phyloP scores from a whole-genome alignment of 352 stramenopile species.

The Peronospora farinosa region DNA sequence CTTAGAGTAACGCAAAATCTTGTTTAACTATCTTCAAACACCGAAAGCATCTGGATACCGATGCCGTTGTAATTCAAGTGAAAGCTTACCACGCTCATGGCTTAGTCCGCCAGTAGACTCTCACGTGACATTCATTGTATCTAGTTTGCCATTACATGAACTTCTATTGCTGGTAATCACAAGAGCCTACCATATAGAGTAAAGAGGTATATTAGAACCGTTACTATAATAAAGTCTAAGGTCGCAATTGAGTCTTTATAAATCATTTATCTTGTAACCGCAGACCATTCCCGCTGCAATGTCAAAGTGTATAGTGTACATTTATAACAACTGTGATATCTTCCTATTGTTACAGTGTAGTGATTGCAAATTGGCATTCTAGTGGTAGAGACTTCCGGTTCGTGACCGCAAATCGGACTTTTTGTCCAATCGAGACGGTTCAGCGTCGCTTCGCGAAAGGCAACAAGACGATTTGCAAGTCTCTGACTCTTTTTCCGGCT shows the following conservation, averaged over 20 bases:
- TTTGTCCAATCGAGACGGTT: constrained; percentile 9
- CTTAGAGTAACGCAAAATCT: background rate
- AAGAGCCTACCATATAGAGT: background rate
- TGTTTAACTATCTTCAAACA: background rate
- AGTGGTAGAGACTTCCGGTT: background rate
- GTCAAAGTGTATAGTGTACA: background rate
- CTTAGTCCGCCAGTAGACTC: background rate
- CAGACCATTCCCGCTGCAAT: background rate
- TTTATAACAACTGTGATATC: background rate
- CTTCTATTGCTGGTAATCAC: background rate
- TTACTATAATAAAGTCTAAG: background rate
- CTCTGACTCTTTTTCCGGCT: constrained; percentile 19
- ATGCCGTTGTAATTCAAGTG: background rate
- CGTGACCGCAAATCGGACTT: background rate
- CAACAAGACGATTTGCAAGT: constrained; percentile 16
- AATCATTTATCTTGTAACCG: background rate
- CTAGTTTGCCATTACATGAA: background rate
- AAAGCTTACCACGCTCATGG: background rate
- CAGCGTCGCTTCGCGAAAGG: constrained; percentile 14
- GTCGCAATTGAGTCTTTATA: background rate
- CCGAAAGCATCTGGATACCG: background rate
- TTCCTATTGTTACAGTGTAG: background rate
- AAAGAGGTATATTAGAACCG: too few relatives aligned
- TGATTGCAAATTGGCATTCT: background rate
- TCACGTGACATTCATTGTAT: too few relatives aligned